Evolutionary conservation across 345 rosid genomes (phyloP).

Genomic region (Capsella bursapastoris): DNA sequence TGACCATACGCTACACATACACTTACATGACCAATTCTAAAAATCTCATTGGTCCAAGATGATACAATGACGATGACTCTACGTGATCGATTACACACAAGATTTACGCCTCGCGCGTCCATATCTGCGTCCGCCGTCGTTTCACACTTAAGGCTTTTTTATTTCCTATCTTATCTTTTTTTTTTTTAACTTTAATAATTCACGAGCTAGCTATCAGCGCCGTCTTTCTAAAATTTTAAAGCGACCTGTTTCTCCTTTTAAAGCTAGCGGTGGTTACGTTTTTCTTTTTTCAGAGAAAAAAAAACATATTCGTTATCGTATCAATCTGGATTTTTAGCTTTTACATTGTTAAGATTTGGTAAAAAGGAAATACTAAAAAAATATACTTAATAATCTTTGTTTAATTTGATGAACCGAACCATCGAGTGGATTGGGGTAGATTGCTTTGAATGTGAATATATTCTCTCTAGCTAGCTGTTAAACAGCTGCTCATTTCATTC

Average conservation of each 20-base stretch:
- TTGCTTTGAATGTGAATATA: neutral
- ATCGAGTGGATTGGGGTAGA: neutral
- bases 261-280: neutral
- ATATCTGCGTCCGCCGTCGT: slow-evolving; percentile 21
- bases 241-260: neutral
- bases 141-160: neutral
- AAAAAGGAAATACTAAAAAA: neutral
- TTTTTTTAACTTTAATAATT: slow-evolving; percentile 35
- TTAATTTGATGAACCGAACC: neutral
- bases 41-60: slow-evolving; percentile 12
- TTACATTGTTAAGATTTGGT: neutral
- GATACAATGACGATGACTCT: neutral
- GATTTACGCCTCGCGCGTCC: neutral
- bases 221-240: slow-evolving; percentile 34
- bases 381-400: no score
- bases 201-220: slow-evolving; percentile 17
- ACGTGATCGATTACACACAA: slow-evolving; percentile 9
- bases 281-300: neutral
- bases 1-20: slow-evolving; percentile 6
- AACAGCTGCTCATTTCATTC: neutral
- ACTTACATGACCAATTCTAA: neutral
- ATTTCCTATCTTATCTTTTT: slow-evolving; percentile 3
- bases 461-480: neutral
- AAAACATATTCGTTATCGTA: slow-evolving; percentile 18
- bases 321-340: neutral